These are phyloP conservation scores for Yamadazyma atmosphaerica DNA, from an alignment of 1,139 yeast species.

Conservation along the genomic window DNA sequence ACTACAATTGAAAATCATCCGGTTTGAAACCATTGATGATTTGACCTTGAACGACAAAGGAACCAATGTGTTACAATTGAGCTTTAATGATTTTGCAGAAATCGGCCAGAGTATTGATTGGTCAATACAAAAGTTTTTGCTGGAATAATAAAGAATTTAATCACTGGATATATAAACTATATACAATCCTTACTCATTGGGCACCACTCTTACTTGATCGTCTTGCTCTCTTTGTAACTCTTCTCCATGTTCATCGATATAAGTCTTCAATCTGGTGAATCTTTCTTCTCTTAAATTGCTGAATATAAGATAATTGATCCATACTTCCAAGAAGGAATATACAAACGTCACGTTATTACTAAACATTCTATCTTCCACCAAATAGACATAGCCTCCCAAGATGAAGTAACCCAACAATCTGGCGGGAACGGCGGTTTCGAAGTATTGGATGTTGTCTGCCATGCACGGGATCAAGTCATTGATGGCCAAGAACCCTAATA, in stretches of 20 bases:
- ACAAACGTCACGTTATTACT: constrained; percentile 65
- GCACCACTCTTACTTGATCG: constrained; percentile 30
- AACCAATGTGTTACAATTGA: constrained; percentile 41
- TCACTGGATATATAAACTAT: constrained; percentile 4
- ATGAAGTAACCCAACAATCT: constrained; percentile 60
- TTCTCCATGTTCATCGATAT: constrained; percentile 37
- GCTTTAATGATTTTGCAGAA: constrained; percentile 60
- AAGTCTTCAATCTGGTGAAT: constrained; percentile 40
- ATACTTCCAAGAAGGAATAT: constrained; percentile 65
- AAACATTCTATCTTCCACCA: constrained; percentile 40
- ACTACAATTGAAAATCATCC: constrained; percentile 31
- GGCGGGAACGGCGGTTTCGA: constrained; percentile 68
- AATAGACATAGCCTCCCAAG: constrained; percentile 46
- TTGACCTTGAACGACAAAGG: constrained; percentile 35
- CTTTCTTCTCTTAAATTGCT: constrained; percentile 67
- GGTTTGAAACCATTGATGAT: constrained; percentile 30
- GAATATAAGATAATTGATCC: constrained; percentile 68
- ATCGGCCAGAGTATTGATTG: constrained; percentile 68
- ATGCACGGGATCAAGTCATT: constrained; percentile 60
- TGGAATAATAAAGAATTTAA: too few species aligned
- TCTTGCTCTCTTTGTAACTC: constrained; percentile 29
- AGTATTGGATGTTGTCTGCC: constrained; percentile 55
- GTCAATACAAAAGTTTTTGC: constrained; percentile 45
- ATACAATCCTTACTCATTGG: constrained; percentile 13
- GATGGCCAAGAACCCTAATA: constrained; percentile 45